Evolutionary conservation across 495 filamentous ascomycete species (phyloP), one percentile per base, ranked within the genome.

Genomic region (Hyaloscypha finlandica): DNA sequence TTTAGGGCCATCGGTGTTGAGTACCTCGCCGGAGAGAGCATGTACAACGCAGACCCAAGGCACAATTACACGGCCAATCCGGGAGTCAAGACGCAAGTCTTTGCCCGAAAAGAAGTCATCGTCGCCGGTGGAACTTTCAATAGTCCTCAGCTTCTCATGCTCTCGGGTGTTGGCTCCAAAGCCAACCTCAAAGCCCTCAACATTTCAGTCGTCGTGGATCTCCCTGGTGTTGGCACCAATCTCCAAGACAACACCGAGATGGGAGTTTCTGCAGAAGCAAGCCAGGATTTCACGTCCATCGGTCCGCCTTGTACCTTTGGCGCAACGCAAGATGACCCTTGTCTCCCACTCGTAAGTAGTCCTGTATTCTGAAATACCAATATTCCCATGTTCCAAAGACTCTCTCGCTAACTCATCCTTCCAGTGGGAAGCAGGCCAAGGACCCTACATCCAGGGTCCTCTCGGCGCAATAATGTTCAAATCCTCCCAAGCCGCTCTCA

Each of bases 221-320:
- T 86, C 0, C 86, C 87, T 0, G 85, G 83, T 8, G 88, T 91
- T 0, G 89, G 89, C 35, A 77, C 76, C 14, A 91, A 90, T 73
- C 75, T 91, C 1, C 86, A 89, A 61, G 86, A 91, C 68, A 84
- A 84, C 72, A 87, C 73, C 86, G 89, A 66, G 78, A 77, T 31
- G 72, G 76, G n/a, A 77, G 87, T 8, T 0, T 37, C 35, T 37
- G 35, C 35, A 37, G 35, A 37, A 37, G 35, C 35, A 8, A 37
- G 35, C 3, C 35, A 37, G 35, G 35, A 37, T 12, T 37, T 37
- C 35, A 37, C 35, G 8, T 37, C 35, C 8, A 53, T 80, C 66
- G 69, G 71, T 0, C 72, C 78, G 0, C 72, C 82, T 22, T 75
- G 84, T 81, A 3, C 78, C 81, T 71, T 63, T 76, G 66, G 66